phyloP scores from a whole-genome alignment of 2,329 filamentous ascomycete species.

The Beauveria brongniartii region DNA sequence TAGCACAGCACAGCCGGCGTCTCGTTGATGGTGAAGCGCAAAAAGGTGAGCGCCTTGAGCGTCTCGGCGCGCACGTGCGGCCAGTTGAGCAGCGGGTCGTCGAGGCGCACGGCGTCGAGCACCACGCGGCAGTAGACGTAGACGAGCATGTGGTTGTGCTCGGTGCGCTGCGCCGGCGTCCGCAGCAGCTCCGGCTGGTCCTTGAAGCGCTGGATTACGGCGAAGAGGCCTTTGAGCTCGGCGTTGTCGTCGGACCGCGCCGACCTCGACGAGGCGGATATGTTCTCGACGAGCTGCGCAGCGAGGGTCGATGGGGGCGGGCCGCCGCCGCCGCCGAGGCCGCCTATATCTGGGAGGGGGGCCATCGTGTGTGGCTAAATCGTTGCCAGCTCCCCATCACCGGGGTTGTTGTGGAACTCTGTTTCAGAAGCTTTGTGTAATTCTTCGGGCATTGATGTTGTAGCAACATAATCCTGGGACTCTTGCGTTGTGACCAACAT shows the following conservation, averaged over 20 bases:
- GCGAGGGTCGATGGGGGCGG: constrained; percentile 74
- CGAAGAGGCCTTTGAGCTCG: constrained; percentile 64
- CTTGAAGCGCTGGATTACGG: constrained; percentile 46
- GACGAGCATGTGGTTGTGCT: constrained; percentile 77
- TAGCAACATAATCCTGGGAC: background rate
- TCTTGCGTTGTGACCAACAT: background rate
- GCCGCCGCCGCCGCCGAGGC: background rate
- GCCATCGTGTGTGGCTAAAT: constrained; percentile 5
- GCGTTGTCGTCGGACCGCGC: constrained; percentile 58
- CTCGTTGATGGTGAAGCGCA: constrained; percentile 66
- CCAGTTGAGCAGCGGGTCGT: constrained; percentile 58
- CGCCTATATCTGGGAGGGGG: background rate
- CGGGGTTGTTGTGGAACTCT: background rate
- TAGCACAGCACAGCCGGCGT: constrained; percentile 60
- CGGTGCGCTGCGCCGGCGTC: constrained; percentile 55
- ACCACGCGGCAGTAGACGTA: constrained; percentile 76
- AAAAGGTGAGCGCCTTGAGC: constrained; percentile 67
- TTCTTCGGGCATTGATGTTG: background rate
- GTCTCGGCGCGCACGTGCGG: constrained; percentile 51
- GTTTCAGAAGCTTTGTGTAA: background rate
- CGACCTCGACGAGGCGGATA: constrained; percentile 52
- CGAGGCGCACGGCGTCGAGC: constrained; percentile 58
- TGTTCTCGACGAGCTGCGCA: constrained; percentile 77
- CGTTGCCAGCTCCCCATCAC: background rate
- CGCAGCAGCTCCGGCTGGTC: constrained; percentile 47